Evolutionary conservation across 441 rosid species (phyloP).

Genomic region (Gossypium gossypioides): DNA sequence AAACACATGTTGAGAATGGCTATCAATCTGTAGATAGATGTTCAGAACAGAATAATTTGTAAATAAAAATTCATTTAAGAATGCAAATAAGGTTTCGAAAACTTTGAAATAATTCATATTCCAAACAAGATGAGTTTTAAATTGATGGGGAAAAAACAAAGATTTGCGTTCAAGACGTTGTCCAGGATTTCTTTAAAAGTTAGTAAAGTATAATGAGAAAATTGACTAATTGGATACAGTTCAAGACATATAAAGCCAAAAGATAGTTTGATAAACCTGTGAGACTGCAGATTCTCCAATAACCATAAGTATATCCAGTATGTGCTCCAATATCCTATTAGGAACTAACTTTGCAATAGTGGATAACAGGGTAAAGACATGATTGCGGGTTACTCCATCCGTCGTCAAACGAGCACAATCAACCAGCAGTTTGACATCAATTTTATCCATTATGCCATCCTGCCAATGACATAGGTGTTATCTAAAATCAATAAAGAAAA

Average conservation of each 20-base stretch:
- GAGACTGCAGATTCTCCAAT: constrained; percentile 76
- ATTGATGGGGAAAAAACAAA: not conserved
- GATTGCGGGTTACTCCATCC: constrained; percentile 61
- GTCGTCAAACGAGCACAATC: constrained; percentile 49
- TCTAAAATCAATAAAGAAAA: constrained; percentile 11
- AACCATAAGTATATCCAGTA: constrained; percentile 51
- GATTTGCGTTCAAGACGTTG: not conserved
- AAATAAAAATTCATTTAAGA: not conserved
- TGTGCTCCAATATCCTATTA: constrained; percentile 56
- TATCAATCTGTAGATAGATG: constrained; percentile 49
- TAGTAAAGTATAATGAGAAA: not conserved
- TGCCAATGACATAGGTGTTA: constrained; percentile 24
- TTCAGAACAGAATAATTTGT: constrained; percentile 14
- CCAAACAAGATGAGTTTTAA: not conserved
- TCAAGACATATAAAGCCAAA: not conserved
- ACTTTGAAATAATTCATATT: not conserved
- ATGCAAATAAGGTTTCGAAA: not conserved
- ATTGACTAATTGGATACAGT: not conserved
- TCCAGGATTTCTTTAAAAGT: not conserved
- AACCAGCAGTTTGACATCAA: constrained; percentile 58
- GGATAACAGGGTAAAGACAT: constrained; percentile 58
- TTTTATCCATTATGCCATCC: constrained; percentile 40
- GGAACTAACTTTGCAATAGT: constrained; percentile 60
- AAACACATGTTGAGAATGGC: constrained; percentile 61
- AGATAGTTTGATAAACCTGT: constrained; percentile 55